A percentile compares a stretch with the other conserved stretches of the same genome.
Conservation (phyloP, 768 basidiomycete species). For the Mycena sanguinolenta region DNA sequence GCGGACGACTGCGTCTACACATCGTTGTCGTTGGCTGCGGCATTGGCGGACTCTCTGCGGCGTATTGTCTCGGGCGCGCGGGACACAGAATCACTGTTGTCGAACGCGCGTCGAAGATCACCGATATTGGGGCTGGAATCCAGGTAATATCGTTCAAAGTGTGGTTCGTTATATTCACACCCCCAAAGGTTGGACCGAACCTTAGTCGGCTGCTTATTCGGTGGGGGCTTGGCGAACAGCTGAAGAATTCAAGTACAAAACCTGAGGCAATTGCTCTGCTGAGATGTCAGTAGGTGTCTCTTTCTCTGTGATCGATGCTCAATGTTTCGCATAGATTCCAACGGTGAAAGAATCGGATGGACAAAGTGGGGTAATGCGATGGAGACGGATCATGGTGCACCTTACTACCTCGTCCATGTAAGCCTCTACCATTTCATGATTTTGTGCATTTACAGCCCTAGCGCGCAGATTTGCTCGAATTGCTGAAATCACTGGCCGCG, state of each 20-base stretch:
- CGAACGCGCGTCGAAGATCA: slow-evolving; percentile 49
- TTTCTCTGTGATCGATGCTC: neutral
- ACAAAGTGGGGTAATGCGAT: slow-evolving; percentile 44
- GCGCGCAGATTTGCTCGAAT: slow-evolving; percentile 62
- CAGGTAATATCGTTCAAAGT: slow-evolving; percentile 1
- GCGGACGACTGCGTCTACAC: neutral
- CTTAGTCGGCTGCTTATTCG: slow-evolving; percentile 60
- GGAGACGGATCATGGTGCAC: slow-evolving; percentile 47
- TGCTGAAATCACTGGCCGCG: slow-evolving; percentile 52
- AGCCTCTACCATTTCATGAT: slow-evolving; percentile 34
- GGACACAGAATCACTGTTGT: slow-evolving; percentile 57
- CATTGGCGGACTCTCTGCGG: slow-evolving; percentile 51
- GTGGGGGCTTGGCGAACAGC: slow-evolving; percentile 62
- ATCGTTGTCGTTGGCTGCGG: slow-evolving; percentile 20
- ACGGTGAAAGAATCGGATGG: slow-evolving; percentile 48
- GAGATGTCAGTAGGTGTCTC: slow-evolving; percentile 50
- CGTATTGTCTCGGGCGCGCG: slow-evolving; percentile 52
- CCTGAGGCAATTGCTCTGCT: slow-evolving; percentile 56
- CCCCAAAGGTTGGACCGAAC: slow-evolving; percentile 45
- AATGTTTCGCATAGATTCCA: slow-evolving; percentile 39
- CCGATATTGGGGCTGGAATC: slow-evolving; percentile 14
- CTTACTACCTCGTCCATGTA: slow-evolving; percentile 54
- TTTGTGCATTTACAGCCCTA: slow-evolving; percentile 38
- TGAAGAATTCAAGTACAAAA: slow-evolving; percentile 53
- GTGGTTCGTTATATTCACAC: neutral